A percentile compares a stretch with the other conserved stretches of the same genome.
phyloP scores from a whole-genome alignment of 257 asterid species.

The Osmanthus fragrans region DNA sequence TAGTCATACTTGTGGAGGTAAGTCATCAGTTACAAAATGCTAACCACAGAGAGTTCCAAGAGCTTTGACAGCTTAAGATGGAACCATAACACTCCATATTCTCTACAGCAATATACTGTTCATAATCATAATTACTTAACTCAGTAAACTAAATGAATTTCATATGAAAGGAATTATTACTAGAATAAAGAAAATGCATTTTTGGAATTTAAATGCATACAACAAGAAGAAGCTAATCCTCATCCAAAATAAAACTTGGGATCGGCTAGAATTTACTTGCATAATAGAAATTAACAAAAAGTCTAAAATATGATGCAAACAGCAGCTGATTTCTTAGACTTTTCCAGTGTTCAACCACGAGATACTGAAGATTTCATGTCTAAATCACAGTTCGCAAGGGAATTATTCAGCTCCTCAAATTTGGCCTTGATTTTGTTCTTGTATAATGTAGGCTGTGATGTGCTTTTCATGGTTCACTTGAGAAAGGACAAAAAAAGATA shows the following conservation, averaged over 20 bases:
- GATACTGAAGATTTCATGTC: not conserved
- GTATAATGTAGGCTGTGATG: constrained; percentile 19
- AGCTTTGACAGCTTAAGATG: not conserved
- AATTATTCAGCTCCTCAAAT: not conserved
- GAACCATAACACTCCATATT: not conserved
- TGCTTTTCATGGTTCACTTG: constrained; percentile 17
- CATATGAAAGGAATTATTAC: not conserved
- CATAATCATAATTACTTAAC: not conserved
- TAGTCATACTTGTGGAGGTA: not conserved
- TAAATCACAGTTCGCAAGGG: not conserved
- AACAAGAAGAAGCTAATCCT: not conserved
- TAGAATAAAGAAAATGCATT: constrained; percentile 5
- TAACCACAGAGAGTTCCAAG: not conserved
- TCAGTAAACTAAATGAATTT: constrained; percentile 2
- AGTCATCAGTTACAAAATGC: not conserved
- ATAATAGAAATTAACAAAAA: not conserved
- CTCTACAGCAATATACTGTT: not conserved
- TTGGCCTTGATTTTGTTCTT: not conserved
- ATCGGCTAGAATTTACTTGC: not conserved
- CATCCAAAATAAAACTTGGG: not conserved
- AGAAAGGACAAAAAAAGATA: constrained; percentile 10
- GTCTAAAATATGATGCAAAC: not conserved
- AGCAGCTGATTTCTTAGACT: not conserved
- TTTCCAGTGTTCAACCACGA: not conserved
- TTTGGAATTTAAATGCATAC: not conserved